A percentile compares a stretch with the other conserved stretches of the same genome.
Conservation (phyloP, 1,284 basidiomycete species). For the Heterobasidion annosum region DNA sequence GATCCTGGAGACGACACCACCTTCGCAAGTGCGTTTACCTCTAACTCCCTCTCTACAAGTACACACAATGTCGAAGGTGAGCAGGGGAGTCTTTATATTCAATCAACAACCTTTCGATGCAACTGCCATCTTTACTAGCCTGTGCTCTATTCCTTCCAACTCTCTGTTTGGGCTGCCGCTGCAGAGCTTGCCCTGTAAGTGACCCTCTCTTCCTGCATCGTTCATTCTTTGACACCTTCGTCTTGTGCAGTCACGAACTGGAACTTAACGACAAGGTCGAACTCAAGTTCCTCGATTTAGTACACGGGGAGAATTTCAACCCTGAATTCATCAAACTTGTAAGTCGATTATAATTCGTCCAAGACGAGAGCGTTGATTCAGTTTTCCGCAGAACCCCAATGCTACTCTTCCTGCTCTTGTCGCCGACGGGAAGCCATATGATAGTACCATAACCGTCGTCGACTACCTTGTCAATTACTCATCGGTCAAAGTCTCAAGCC, state of each 20-base stretch:
- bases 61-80: background rate
- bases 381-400: constrained; percentile 31
- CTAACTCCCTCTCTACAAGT: background rate
- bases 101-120: background rate
- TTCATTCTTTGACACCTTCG: background rate
- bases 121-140: background rate
- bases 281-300: constrained; percentile 29
- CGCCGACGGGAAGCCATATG: constrained; percentile 34
- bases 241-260: constrained; percentile 27
- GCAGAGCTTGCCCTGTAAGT: constrained; percentile 41
- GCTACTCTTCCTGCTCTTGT: constrained; percentile 47
- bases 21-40: background rate
- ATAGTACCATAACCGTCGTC: constrained; percentile 39
- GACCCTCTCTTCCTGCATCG: background rate
- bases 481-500: constrained; percentile 25
- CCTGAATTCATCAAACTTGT: constrained; percentile 47
- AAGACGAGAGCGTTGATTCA: too few relatives aligned
- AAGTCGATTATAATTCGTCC: constrained; percentile 5
- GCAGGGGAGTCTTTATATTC: background rate
- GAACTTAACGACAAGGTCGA: constrained; percentile 22
- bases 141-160: constrained; percentile 31
- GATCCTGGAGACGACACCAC: background rate
- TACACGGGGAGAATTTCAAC: constrained; percentile 52
- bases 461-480: constrained; percentile 38
- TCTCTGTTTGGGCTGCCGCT: constrained; percentile 40